Evolutionary conservation across 768 basidiomycete genomes (phyloP).

Genomic region (Rossbeevera mucosa): DNA sequence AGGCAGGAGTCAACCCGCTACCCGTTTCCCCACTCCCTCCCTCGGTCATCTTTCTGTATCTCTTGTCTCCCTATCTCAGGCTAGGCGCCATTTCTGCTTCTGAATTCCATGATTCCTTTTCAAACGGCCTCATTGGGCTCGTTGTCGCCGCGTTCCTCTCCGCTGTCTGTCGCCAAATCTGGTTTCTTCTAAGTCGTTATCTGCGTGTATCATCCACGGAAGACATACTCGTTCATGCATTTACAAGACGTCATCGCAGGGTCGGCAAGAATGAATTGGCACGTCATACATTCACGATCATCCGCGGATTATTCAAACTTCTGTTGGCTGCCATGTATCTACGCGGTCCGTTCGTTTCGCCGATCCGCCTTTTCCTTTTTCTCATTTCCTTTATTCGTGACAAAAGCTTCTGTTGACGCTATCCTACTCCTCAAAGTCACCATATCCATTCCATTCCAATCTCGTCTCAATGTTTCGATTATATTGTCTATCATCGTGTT

Average conservation of each 20-base stretch:
- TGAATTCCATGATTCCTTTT: slow-evolving; percentile 42
- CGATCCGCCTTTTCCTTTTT: background rate
- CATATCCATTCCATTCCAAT: slow-evolving; percentile 26
- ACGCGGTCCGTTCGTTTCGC: slow-evolving; percentile 45
- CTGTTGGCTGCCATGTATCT: slow-evolving; percentile 60
- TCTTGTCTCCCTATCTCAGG: slow-evolving; percentile 63
- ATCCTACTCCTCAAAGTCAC: slow-evolving; percentile 47
- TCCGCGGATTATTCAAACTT: slow-evolving; percentile 44
- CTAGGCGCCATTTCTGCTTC: slow-evolving; percentile 64
- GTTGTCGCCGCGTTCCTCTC: slow-evolving; percentile 54
- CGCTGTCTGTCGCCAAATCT: slow-evolving; percentile 60
- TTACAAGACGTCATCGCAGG: slow-evolving; percentile 52
- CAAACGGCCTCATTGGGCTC: slow-evolving; percentile 46
- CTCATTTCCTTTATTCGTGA: slow-evolving; percentile 9
- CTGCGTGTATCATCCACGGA: slow-evolving; percentile 60
- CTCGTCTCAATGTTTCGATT: slow-evolving; percentile 40
- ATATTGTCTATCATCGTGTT: slow-evolving; percentile 40
- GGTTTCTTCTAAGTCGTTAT: slow-evolving; percentile 76
- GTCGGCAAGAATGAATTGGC: slow-evolving; percentile 43
- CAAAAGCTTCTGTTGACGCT: slow-evolving; percentile 52
- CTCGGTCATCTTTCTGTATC: slow-evolving; percentile 59
- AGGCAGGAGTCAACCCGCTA: slow-evolving; percentile 5
- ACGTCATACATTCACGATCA: slow-evolving; percentile 40
- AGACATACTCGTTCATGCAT: slow-evolving; percentile 59
- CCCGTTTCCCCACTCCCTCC: slow-evolving; percentile 50